phyloP scores from a whole-genome alignment of 306 rosid genomes.

The Sicyos baderoa region DNA sequence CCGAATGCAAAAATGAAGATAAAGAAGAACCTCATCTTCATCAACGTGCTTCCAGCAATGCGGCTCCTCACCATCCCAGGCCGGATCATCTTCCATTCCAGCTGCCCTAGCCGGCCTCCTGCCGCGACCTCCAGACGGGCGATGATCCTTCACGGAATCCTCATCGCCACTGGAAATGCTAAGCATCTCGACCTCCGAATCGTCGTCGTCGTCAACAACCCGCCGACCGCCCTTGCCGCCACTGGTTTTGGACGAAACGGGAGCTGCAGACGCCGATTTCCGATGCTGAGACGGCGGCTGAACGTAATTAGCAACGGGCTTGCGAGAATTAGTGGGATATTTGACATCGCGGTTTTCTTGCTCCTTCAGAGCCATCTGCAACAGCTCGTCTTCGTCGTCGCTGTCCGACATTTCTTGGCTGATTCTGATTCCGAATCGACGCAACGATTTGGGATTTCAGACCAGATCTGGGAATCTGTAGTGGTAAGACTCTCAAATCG shows the following conservation, averaged over 20 bases:
- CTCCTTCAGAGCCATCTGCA: constrained; percentile 88
- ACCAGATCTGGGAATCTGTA: constrained; percentile 12
- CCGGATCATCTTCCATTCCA: constrained; percentile 44
- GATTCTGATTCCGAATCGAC: neutral
- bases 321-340: constrained; percentile 50
- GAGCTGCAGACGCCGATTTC: constrained; percentile 21
- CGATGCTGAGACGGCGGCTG: constrained; percentile 48
- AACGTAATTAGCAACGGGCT: constrained; percentile 88
- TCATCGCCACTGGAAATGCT: constrained; percentile 98
- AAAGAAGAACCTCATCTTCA: constrained; percentile 66
- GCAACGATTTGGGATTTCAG: neutral
- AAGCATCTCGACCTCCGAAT: constrained; percentile 93
- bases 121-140: constrained; percentile 25
- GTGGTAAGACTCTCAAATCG: neutral
- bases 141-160: constrained; percentile 40
- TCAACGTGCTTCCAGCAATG: constrained; percentile 79
- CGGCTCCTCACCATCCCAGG: constrained; percentile 96
- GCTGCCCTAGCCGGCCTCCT: constrained; percentile 26
- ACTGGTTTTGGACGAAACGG: neutral
- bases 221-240: constrained; percentile 23
- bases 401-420: constrained; percentile 56
- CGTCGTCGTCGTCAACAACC: constrained; percentile 68
- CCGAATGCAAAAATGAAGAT: constrained; percentile 4
- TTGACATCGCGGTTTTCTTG: constrained; percentile 71
- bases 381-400: constrained; percentile 90